A percentile compares a stretch with the other conserved stretches of the same genome.
These are phyloP conservation scores for Lipomyces yamanashiensis DNA, from an alignment of 805 yeast species.

Conservation along the genomic window DNA sequence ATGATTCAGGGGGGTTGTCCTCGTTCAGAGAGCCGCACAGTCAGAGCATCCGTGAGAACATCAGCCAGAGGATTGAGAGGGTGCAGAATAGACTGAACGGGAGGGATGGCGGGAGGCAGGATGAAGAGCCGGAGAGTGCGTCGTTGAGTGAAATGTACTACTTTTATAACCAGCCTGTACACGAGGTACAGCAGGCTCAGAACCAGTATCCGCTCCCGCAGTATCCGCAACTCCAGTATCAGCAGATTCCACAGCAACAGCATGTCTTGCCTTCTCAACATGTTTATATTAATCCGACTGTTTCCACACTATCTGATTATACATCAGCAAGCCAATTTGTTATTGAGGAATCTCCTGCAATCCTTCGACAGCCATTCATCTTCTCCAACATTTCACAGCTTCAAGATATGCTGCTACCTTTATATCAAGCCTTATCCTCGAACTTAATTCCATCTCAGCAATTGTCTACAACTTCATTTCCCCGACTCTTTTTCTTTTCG, in stretches of 20 bases:
- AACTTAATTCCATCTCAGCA: neutral
- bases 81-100: too few relatives aligned
- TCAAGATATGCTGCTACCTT: conserved; percentile 6
- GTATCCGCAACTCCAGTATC: neutral
- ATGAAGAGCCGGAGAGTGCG: neutral
- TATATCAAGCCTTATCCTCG: conserved; percentile 2
- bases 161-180: too few relatives aligned
- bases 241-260: conserved; percentile 1
- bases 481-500: conserved; percentile 6
- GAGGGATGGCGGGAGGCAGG: neutral
- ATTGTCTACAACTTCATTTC: neutral
- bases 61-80: too few relatives aligned
- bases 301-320: neutral
- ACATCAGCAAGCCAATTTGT: neutral
- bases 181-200: neutral
- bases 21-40: too few relatives aligned
- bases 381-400: conserved; percentile 5
- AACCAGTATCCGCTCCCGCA: neutral
- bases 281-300: neutral
- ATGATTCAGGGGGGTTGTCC: too few relatives aligned
- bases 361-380: neutral
- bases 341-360: neutral
- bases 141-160: neutral
- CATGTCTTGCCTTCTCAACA: neutral
- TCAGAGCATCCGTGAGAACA: too few relatives aligned